phyloP scores from a whole-genome alignment of 2,329 filamentous ascomycete genomes.

The Colletotrichum camelliae region DNA sequence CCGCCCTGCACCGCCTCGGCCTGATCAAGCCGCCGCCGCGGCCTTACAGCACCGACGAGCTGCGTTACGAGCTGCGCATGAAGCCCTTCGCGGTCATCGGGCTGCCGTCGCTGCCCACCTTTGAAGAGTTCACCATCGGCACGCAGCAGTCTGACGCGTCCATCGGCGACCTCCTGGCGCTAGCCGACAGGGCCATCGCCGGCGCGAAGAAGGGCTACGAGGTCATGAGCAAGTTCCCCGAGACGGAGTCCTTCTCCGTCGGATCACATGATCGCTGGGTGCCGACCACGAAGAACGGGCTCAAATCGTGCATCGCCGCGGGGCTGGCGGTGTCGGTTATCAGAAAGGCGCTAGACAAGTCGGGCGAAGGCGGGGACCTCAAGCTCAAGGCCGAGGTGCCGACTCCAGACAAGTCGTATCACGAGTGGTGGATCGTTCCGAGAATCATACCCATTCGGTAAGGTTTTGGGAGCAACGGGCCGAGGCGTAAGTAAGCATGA shows the following conservation, averaged over 20 bases:
- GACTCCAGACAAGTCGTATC: constrained; percentile 58
- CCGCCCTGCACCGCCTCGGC: constrained; percentile 63
- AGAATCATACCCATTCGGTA: constrained; percentile 38
- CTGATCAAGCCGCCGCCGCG: constrained; percentile 56
- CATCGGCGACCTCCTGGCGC: constrained; percentile 45
- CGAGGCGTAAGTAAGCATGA: neutral
- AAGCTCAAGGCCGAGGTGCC: constrained; percentile 59
- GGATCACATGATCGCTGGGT: constrained; percentile 68
- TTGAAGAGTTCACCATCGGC: constrained; percentile 62
- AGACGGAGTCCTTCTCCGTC: constrained; percentile 58
- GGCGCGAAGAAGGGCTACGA: constrained; percentile 63
- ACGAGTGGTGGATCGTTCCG: constrained; percentile 71
- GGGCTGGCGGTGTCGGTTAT: constrained; percentile 68
- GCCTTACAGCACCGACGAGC: constrained; percentile 70
- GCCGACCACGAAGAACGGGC: constrained; percentile 60
- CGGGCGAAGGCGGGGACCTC: constrained; percentile 30
- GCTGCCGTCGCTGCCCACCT: constrained; percentile 70
- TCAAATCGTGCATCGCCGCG: constrained; percentile 74
- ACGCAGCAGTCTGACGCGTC: constrained; percentile 43
- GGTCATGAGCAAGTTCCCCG: constrained; percentile 55
- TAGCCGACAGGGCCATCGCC: constrained; percentile 50
- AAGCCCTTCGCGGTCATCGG: constrained; percentile 76
- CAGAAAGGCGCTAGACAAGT: constrained; percentile 57
- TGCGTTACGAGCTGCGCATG: constrained; percentile 87
- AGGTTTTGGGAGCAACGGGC: neutral